Evolutionary conservation across 2,329 filamentous ascomycete genomes (phyloP), one percentile per base, ranked within the genome.

Genomic region (Aureobasidium zeae): DNA sequence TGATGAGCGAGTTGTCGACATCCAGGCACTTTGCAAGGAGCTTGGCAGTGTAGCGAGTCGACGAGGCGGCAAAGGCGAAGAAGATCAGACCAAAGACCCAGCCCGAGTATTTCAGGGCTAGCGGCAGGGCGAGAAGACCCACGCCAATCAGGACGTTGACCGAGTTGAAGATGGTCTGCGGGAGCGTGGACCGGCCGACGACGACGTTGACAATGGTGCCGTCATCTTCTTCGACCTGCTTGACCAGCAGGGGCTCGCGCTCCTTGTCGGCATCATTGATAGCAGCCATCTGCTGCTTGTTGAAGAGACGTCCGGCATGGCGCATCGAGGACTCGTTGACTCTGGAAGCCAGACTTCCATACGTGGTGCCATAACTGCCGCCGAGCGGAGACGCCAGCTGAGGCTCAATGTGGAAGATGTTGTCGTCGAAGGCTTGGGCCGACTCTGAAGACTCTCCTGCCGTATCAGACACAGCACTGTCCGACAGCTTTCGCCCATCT

Each of bases 141-240:
- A 98, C 81, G 12, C 88, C 88, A 49, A 95, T 89, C 47, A 95
- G 68, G 38, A 93, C 86, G 52, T 94, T 94, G 59, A 89, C 89
- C 3, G 86, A 93, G 64, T 98, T 98, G 71, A 96, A 94, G 49
- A 95, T 76, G 5, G 89, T 96, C 66, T 96, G 89, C 0, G 87
- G 87, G 12, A 96, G 71, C 1, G 89, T 98, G n/a, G 86, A 94
- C 66, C 93, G 87, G 28, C 89, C 89, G 49, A 94, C 83, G 2
- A 94, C 80, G 2, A 89, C 76, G 53, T 89, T 76, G 45, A 94
- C 77, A 35, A 89, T 76, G 57, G 82, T 86, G 30, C 91, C 86
- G 52, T 91, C 86, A 54, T 76, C 71, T 51, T 91, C 84, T 59
- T 93, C 84, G 10, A 94, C 75, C 61, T 88, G 83, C 65, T 87